These are phyloP conservation scores for Physcomitrellopsis africana DNA, from an alignment of 225 moss, liverwort and hornwort species.

Conservation along the genomic window DNA sequence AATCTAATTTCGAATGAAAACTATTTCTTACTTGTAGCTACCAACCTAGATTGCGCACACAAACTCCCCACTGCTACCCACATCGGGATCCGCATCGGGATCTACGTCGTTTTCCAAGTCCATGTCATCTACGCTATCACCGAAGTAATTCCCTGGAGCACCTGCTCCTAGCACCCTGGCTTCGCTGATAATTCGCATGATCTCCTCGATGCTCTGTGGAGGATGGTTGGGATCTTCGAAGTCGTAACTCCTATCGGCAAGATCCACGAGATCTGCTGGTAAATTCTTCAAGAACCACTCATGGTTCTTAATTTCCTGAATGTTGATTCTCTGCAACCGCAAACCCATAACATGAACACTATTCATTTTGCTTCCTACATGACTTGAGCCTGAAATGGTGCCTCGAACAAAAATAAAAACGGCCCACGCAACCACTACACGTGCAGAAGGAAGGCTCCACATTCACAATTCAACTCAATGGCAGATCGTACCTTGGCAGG, in stretches of 20 bases:
- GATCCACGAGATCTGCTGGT: conserved; percentile 73
- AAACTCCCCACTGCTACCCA: conserved; percentile 95
- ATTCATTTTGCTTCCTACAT: neutral
- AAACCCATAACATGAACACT: neutral
- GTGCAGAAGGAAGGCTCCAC: neutral
- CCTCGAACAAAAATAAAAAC: neutral
- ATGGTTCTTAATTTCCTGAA: conserved; percentile 88
- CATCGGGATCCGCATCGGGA: conserved; percentile 57
- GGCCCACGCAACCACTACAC: neutral
- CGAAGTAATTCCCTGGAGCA: conserved; percentile 53
- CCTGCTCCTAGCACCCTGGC: conserved; percentile 55
- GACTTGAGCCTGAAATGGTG: rapidly evolving
- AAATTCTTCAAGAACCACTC: conserved; percentile 96
- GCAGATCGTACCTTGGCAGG: conserved; percentile 57
- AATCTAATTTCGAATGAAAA: neutral
- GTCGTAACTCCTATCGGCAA: conserved; percentile 75
- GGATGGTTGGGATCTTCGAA: conserved; percentile 98
- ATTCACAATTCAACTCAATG: neutral
- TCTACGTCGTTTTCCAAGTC: conserved; percentile 87
- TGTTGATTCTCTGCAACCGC: conserved; percentile 72
- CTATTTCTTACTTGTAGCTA: too few species aligned
- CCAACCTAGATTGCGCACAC: conserved; percentile 81
- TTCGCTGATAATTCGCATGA: conserved; percentile 78
- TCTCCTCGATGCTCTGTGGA: conserved; percentile 89
- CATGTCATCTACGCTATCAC: conserved; percentile 70